phyloP scores from a whole-genome alignment of 139 green algal species.

The Chlamydomonas schloesseri region DNA sequence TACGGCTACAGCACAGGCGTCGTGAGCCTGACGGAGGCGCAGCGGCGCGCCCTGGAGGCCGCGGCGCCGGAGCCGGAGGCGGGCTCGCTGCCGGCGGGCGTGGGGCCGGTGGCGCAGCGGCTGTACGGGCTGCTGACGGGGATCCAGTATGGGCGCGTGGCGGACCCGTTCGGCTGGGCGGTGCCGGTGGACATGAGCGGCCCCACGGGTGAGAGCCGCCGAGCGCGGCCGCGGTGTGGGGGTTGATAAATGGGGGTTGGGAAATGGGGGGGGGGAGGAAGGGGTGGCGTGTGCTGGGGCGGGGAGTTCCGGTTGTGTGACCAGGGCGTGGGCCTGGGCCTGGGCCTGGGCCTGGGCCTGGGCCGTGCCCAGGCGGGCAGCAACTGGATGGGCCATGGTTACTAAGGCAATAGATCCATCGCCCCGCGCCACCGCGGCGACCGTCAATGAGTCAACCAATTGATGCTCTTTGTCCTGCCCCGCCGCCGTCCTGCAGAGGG shows the following conservation, averaged over 20 bases:
- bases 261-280: not conserved
- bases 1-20: not conserved
- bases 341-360: too few relatives aligned
- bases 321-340: not conserved
- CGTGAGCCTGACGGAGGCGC: not conserved
- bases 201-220: not conserved
- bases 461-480: too few relatives aligned
- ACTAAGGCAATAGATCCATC: too few relatives aligned
- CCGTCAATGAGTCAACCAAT: not conserved
- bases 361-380: too few relatives aligned
- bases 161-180: conserved; percentile 85
- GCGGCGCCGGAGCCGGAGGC: not conserved
- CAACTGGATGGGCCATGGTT: too few relatives aligned
- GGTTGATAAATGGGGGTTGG: too few relatives aligned
- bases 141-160: conserved; percentile 78
- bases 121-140: conserved; percentile 89
- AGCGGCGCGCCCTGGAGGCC: not conserved
- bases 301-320: not conserved
- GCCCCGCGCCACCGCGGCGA: not conserved
- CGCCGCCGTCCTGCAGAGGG: not conserved
- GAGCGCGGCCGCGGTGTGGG: too few relatives aligned
- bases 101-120: conserved; percentile 64
- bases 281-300: not conserved
- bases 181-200: conserved; percentile 16
- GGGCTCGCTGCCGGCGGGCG: conserved; percentile 21